phyloP scores from a whole-genome alignment of 2,329 filamentous ascomycete species.

The Plenodomus biglobosus region DNA sequence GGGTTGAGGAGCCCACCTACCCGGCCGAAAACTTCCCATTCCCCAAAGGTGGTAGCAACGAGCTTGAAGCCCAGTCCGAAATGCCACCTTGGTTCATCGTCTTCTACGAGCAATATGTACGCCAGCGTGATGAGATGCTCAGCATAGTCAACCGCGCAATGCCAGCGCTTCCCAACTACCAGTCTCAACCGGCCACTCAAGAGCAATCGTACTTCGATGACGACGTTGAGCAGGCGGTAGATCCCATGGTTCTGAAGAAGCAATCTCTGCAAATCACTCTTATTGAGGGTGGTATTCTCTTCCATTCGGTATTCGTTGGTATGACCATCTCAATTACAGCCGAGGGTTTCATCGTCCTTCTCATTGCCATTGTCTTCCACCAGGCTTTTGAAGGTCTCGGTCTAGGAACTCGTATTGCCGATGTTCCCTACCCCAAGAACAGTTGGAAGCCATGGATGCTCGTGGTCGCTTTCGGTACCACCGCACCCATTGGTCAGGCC shows the following conservation, averaged over 20 bases:
- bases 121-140: slow-evolving; percentile 62
- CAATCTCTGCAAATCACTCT: slow-evolving; percentile 46
- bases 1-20: slow-evolving; percentile 38
- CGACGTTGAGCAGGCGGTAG: slow-evolving; percentile 41
- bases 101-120: slow-evolving; percentile 65
- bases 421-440: slow-evolving; percentile 59
- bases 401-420: slow-evolving; percentile 62
- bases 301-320: slow-evolving; percentile 66
- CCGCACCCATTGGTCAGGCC: slow-evolving; percentile 65
- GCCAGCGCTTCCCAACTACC: slow-evolving; percentile 36
- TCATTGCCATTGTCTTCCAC: slow-evolving; percentile 64
- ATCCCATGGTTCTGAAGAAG: slow-evolving; percentile 44
- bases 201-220: slow-evolving; percentile 41
- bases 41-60: slow-evolving; percentile 28
- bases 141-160: slow-evolving; percentile 52
- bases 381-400: slow-evolving; percentile 66
- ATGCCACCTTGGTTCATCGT: slow-evolving; percentile 66
- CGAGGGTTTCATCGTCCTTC: slow-evolving; percentile 59
- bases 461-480: slow-evolving; percentile 64
- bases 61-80: slow-evolving; percentile 40
- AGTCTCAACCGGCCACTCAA: slow-evolving; percentile 26
- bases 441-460: slow-evolving; percentile 63
- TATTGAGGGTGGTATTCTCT: slow-evolving; percentile 63
- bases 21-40: slow-evolving; percentile 34
- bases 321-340: slow-evolving; percentile 63